Percentiles rank a stretch among this genome's conserved stretches.
phyloP scores from a whole-genome alignment of 225 moss, liverwort and hornwort species.

The Asterella californica region DNA sequence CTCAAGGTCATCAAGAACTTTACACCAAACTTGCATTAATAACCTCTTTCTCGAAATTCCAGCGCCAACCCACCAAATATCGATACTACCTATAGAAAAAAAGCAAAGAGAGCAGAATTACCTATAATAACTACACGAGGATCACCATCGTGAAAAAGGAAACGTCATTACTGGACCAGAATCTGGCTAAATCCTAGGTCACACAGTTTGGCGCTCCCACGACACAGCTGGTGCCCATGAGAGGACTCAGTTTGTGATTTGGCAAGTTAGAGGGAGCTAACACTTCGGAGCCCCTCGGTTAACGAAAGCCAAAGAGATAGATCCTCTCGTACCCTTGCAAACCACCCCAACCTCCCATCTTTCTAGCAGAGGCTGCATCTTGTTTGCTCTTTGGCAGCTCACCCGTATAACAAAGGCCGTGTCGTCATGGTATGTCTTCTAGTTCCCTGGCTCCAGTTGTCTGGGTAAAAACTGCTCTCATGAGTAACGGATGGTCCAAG shows the following conservation, averaged over 20 bases:
- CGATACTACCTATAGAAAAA: not conserved
- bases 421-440: slow-evolving; percentile 22
- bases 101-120: not conserved
- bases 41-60: slow-evolving; percentile 1
- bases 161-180: not conserved
- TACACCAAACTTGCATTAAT: not conserved
- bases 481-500: slow-evolving; percentile 11
- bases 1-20: not conserved
- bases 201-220: not conserved
- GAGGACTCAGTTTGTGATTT: slow-evolving; percentile 1
- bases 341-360: not conserved
- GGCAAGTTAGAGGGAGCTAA: not conserved
- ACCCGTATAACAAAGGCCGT: slow-evolving; percentile 10
- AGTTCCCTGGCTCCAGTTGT: slow-evolving; percentile 20
- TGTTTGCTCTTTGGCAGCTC: slow-evolving; percentile 16
- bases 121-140: not conserved
- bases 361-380: slow-evolving; percentile 12
- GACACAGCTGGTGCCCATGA: not conserved
- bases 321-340: not conserved
- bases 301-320: slow-evolving; percentile 2
- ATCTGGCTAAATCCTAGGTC: not conserved
- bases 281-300: not conserved
- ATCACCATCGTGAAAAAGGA: not conserved
- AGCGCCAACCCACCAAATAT: not conserved
- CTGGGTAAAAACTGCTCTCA: slow-evolving; percentile 6